phyloP scores from a whole-genome alignment of 257 asterid genomes.

The Solanum appendiculatum region DNA sequence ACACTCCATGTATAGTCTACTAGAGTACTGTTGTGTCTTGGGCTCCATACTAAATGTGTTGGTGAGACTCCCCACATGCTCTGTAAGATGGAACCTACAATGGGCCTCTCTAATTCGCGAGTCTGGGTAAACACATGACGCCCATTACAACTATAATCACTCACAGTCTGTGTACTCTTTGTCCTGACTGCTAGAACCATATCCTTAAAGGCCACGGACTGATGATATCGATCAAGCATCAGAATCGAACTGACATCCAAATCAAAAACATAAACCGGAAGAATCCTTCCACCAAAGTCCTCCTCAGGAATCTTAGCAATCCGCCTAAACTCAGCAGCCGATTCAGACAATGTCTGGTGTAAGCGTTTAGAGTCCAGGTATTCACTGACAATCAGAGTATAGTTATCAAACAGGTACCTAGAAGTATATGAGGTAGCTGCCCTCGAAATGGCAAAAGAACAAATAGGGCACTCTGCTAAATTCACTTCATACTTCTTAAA shows the following conservation, averaged over 20 bases:
- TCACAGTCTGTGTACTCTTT: slow-evolving; percentile 77
- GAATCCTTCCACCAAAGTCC: slow-evolving; percentile 55
- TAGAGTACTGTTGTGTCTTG: slow-evolving; percentile 66
- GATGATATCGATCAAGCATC: slow-evolving; percentile 88
- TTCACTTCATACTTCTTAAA: slow-evolving; percentile 70
- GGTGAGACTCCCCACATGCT: slow-evolving; percentile 98
- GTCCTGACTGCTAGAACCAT: slow-evolving; percentile 93
- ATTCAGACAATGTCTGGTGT: slow-evolving; percentile 68
- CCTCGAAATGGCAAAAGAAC: slow-evolving; percentile 73
- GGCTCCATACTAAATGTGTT: slow-evolving; percentile 85
- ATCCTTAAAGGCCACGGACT: slow-evolving; percentile 82
- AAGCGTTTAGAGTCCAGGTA: slow-evolving; percentile 72
- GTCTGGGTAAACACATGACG: slow-evolving; percentile 76
- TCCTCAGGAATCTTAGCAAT: slow-evolving; percentile 62
- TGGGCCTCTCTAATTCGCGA: slow-evolving; percentile 76
- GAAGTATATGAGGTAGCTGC: slow-evolving; percentile 86
- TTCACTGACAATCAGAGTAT: slow-evolving; percentile 91
- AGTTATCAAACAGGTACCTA: slow-evolving; percentile 88
- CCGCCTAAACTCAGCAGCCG: slow-evolving; percentile 62
- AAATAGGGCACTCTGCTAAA: slow-evolving; percentile 57
- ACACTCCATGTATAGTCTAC: slow-evolving; percentile 93
- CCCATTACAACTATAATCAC: slow-evolving; percentile 81
- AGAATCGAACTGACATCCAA: slow-evolving; percentile 48
- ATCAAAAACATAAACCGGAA: slow-evolving; percentile 81
- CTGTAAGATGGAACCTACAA: slow-evolving; percentile 87